phyloP scores from a whole-genome alignment of 306 rosid species.

The Calophaca sinica region DNA sequence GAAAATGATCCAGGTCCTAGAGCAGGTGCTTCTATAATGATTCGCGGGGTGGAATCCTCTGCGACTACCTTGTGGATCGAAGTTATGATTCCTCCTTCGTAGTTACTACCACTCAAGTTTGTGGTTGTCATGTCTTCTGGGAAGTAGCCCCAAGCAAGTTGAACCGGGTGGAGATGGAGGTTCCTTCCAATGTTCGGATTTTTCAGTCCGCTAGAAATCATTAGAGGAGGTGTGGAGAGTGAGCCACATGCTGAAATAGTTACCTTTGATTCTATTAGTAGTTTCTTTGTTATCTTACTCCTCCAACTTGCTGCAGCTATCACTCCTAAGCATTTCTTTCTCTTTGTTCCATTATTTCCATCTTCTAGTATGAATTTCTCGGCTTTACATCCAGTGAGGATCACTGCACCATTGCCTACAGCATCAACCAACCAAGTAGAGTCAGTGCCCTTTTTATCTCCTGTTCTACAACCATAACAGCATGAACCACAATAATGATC shows the following conservation, averaged over 20 bases:
- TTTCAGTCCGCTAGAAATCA: constrained; percentile 77
- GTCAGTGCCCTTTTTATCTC: constrained; percentile 79
- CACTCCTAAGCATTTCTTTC: constrained; percentile 74
- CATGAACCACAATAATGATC: constrained; percentile 91
- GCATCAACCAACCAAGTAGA: constrained; percentile 89
- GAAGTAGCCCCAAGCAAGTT: constrained; percentile 80
- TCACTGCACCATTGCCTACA: constrained; percentile 76
- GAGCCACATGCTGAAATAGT: constrained; percentile 85
- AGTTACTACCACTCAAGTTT: constrained; percentile 57
- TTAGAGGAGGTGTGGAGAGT: constrained; percentile 74
- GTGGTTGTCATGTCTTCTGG: constrained; percentile 60
- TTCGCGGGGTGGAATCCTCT: constrained; percentile 48
- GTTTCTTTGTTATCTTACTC: constrained; percentile 63
- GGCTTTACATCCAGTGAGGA: constrained; percentile 83
- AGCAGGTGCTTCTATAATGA: constrained; percentile 76
- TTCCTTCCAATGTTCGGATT: constrained; percentile 81
- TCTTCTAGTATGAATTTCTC: constrained; percentile 64
- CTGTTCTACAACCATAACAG: constrained; percentile 76
- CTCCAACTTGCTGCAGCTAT: constrained; percentile 57
- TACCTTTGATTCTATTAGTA: constrained; percentile 78
- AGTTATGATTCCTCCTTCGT: constrained; percentile 88
- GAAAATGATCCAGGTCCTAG: constrained; percentile 82
- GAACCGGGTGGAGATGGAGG: constrained; percentile 87
- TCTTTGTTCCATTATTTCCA: constrained; percentile 49
- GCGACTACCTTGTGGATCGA: constrained; percentile 72